Evolutionary conservation across 441 rosid genomes (phyloP), one percentile per base, ranked within the genome.

Genomic region (Capsella rubella): DNA sequence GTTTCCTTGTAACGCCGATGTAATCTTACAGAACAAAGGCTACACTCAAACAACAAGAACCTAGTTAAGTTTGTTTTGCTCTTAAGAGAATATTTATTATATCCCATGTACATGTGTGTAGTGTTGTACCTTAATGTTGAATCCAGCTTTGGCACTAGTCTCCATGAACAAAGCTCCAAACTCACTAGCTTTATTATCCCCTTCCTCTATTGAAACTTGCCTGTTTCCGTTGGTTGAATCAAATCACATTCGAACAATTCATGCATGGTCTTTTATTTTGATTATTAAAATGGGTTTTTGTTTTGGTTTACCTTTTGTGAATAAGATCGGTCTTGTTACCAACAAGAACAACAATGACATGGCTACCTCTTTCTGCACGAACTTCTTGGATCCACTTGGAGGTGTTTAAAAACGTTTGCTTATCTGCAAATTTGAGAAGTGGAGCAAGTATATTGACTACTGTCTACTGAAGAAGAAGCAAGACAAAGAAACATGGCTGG

Each of bases 81-180:
- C n/a, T 14, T 12, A 0, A 31, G 27, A 27, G 29, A n/a, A 42
- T 35, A 47, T 5, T 35, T 35, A 47, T n/a, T n/a, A n/a, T n/a
- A n/a, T n/a, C n/a, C n/a, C n/a, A n/a, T n/a, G n/a, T n/a, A n/a
- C n/a, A n/a, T 67, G 7, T 37, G 9, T 35, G 4, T 16, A n/a
- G n/a, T n/a, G n/a, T n/a, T n/a, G 13, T 35, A 83, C 91, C 91
- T 89, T 86, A 63, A 89, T 86, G 77, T 89, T 89, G 69, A 89
- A 89, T 54, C 94, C 89, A 62, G 79, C 91, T 83, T 89, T 87
- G 3, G 91, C 94, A 83, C 94, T 89, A 28, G 91, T 89, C 82
- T 89, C 91, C 54, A 86, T 84, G 73, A 87, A 89, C 87, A 87
- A 84, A 65, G 85, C 90, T 1, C 83, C 82, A 49, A 82, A 75